Conservation (phyloP, 257 asterid species). For the Solanum rostratum region DNA sequence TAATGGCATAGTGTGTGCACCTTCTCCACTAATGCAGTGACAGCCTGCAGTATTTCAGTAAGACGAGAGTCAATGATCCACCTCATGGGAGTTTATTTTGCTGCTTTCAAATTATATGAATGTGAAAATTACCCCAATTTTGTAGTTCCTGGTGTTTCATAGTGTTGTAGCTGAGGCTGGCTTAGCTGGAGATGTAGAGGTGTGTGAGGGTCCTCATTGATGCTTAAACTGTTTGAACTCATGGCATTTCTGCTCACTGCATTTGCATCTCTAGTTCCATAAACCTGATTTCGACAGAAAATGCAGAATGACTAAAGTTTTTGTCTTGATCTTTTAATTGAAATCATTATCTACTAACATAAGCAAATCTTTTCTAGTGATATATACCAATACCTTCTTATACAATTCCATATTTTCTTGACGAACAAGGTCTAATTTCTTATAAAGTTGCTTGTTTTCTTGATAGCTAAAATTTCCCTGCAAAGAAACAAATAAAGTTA, state of each 20-base stretch:
- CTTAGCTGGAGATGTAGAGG: slow-evolving; percentile 22
- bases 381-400: slow-evolving; percentile 32
- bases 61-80: not conserved
- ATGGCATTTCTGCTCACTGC: slow-evolving; percentile 26
- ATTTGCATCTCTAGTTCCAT: slow-evolving; percentile 31
- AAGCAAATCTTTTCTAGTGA: not conserved
- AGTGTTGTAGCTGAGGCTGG: slow-evolving; percentile 10
- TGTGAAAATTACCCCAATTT: slow-evolving; percentile 15
- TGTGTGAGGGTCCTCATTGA: not conserved
- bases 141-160: not conserved
- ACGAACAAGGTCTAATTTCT: slow-evolving; percentile 35
- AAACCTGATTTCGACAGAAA: slow-evolving; percentile 23
- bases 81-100: not conserved
- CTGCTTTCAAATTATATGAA: not conserved
- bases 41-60: not conserved
- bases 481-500: slow-evolving; percentile 16
- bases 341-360: not conserved
- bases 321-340: not conserved
- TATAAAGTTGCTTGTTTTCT: slow-evolving; percentile 49
- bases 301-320: not conserved
- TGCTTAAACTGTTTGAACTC: slow-evolving; percentile 15
- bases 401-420: slow-evolving; percentile 44
- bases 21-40: not conserved
- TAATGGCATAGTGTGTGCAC: not conserved
- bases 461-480: slow-evolving; percentile 55